Evolutionary conservation across 225 moss, liverwort and hornwort genomes (phyloP), one percentile per base, ranked within the genome.

Genomic region (Physcomitrium patens): DNA sequence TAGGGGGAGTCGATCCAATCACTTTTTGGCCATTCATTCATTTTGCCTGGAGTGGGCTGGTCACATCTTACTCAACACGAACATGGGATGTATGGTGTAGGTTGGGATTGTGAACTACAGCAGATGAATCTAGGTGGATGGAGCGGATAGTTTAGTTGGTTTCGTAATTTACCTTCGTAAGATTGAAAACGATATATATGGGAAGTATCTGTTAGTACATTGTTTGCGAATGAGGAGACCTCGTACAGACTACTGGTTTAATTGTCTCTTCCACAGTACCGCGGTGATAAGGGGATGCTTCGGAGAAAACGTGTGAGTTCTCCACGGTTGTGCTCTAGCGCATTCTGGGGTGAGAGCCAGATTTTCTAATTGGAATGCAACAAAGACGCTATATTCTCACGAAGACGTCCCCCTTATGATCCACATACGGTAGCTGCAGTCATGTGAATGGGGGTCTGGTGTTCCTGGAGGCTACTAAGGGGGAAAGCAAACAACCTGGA

Each of bases 401-500:
- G 82, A 75, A 83, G 91, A 80, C 81, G 81, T 84, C 80, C 86
- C 77, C 85, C 77, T 74, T 63, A 79, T 84, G 81, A 84, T 80
- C 80, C 79, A 76, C 56, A 74, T 87, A 77, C 80, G 76, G 83
- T 92, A 90, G 84, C 89, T 79, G 77, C 80, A 86, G 77, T 84
- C 43, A 65, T 83, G 78, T 77, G 68, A 82, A 80, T 79, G 79
- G 77, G 84, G 67, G 87, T 89, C 52, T 77, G 83, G 83, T 83
- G 76, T 88, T 83, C 72, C 85, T 80, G 87, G 89, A 91, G 85
- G 78, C 89, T 86, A 73, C 93, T 86, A 81, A 85, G 79, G 79
- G 85, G 71, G 67, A 62, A 81, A 87, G 78, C 84, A 76, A 41
- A 62, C 71, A 74, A 66, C 78, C 78, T 73, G 82, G 84, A 88